Evolutionary conservation across 2,329 filamentous ascomycete genomes (phyloP), one percentile per base, ranked within the genome.

Genomic region (Fusarium odoratissimum): DNA sequence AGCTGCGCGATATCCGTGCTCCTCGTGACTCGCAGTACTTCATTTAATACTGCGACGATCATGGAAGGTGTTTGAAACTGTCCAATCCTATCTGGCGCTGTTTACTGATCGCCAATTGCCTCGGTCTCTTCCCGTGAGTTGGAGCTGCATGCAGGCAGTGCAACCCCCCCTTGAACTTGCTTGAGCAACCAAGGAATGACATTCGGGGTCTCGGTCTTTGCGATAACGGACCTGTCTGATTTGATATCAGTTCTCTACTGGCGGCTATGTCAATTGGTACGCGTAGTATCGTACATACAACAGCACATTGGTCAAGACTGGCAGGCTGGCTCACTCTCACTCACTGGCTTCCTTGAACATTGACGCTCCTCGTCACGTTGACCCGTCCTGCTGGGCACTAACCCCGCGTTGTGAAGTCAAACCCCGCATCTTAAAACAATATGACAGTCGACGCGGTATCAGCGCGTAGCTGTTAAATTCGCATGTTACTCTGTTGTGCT

Each of bases 361-460:
- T 64, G 62, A 63, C 38, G 54, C 46, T 64, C 51, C 35, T 71
- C 65, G 70, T 77, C 75, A 76, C 73, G 65, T 67, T 76, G 75
- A 65, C 60, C 69, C 72, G 58, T 73, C 44, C 52, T 31, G 46
- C 60, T 76, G 55, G 67, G 57, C 75, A 76, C 76, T 77, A 77
- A 75, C 76, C 76, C 76, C 76, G 76, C 76, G 76, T 77, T 76
- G 45, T 52, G 65, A 69, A 75, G 69, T 38, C 60, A 70, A 76
- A 75, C 76, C 76, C 76, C 76, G 75, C 76, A 78, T 76, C 74
- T 63, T 49, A 55, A 48, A 51, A 51, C 42, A 60, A 59, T 59
- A 56, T 63, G 46, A 67, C 64, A 49, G 46, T 60, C 60, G 44
- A 75, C 45, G 76, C 76, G 76, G 76, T 68, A 78, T 78, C 76